A percentile compares a stretch with the other conserved stretches of the same genome.
Conservation (phyloP, 495 filamentous ascomycete genomes). For the Aspergillus leporis region DNA sequence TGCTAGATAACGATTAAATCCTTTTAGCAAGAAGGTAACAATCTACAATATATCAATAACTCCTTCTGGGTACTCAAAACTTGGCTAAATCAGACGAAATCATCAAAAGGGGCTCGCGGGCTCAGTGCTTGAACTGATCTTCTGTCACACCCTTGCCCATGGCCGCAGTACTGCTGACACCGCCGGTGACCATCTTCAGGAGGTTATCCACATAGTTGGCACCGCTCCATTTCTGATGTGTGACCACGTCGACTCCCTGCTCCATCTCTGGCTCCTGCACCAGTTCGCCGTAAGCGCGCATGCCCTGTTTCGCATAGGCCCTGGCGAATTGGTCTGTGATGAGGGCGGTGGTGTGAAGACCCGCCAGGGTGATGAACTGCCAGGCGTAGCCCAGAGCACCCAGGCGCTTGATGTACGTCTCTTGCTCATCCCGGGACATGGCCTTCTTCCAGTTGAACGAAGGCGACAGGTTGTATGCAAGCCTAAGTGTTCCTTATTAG, state of each 20-base stretch:
- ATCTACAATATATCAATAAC: constrained; percentile 3
- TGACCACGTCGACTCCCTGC: constrained; percentile 86
- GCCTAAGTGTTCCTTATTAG: constrained; percentile 46
- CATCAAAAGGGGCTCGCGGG: not conserved
- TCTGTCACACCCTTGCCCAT: constrained; percentile 99
- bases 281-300: constrained; percentile 95
- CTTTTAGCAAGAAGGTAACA: not conserved
- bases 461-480: constrained; percentile 95
- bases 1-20: not conserved
- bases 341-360: constrained; percentile 90
- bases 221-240: constrained; percentile 97
- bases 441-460: constrained; percentile 99
- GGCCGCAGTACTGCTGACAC: constrained; percentile 84
- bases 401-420: constrained; percentile 93
- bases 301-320: constrained; percentile 78
- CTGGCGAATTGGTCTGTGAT: constrained; percentile 85
- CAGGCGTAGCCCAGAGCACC: constrained; percentile 91
- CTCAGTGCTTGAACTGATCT: constrained; percentile 76
- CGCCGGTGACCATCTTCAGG: constrained; percentile 96
- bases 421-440: constrained; percentile 90
- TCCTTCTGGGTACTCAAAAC: constrained; percentile 2
- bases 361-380: constrained; percentile 99
- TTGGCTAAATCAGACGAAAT: not conserved
- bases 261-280: constrained; percentile 98
- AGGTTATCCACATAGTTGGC: constrained; percentile 92